Base-by-base conservation (phyloP, 2,329 filamentous ascomycete genomes). In the Cytospora piceae region DNA sequence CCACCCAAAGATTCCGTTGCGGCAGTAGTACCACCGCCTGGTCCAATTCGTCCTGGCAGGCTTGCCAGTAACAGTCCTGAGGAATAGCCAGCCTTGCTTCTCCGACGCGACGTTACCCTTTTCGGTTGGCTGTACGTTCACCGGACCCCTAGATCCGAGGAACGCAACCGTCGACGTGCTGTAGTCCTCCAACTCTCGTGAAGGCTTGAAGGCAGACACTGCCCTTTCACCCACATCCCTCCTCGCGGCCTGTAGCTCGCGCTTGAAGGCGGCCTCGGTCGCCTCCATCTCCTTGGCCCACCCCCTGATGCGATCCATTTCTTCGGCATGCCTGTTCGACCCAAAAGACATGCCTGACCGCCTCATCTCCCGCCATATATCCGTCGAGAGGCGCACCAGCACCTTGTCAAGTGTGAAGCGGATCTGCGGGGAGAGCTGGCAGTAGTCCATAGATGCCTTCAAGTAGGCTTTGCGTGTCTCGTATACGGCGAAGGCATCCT, bases 201-300 rank as follows among this genome's bases (percentile, higher is more conserved):
- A 97, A 1, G 95, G 95, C 70, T 92, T 90, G 68, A 86, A 87
- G 29, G 83, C 81, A 17, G 85, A 78, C 71, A 95, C 85, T 0
- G 93, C 90, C 64, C 81, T 85, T 69, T 94, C 92, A 71, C 94
- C 92, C 57, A 99, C 89, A 70, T 95, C 90, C 71, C 90, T 89
- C 65, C 94, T 84, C 2, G 94, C 92, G 39, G 87, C 79, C 66
- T 93, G 85, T 32, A 98, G 82, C 79, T 98, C 94, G 37, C 90
- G 83, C 74, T 89, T 90, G 77, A 98, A 97, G 4, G 89, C 82
- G 52, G 87, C 85, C 77, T 98, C 95, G n/a, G 90, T 90, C 58
- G 88, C 84, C 77, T 97, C 94, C 91, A 99, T 94, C 76, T 97
- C 93, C 73, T 90, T 92, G 65, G 92, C 90, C 95, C 95, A 99